phyloP scores from a whole-genome alignment of 2,329 filamentous ascomycete genomes.

The Didymella sp. region DNA sequence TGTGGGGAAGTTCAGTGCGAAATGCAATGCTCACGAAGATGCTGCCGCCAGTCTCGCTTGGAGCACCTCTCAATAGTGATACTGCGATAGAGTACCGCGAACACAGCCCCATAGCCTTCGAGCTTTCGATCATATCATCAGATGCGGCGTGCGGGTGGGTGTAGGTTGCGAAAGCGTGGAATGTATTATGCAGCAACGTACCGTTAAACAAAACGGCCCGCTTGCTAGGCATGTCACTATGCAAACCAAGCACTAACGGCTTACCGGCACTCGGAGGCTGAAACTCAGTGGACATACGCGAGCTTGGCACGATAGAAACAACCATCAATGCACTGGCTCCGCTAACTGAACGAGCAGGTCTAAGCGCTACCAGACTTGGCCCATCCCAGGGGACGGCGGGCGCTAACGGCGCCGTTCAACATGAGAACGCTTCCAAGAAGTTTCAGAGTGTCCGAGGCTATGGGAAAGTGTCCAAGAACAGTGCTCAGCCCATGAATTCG shows the following conservation, averaged over 20 bases:
- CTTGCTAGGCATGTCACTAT: not conserved
- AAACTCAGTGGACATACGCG: not conserved
- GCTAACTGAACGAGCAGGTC: not conserved
- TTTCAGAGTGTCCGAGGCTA: conserved; percentile 6
- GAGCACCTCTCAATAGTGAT: too few relatives aligned
- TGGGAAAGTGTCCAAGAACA: not conserved
- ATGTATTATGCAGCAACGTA: not conserved
- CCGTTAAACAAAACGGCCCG: conserved; percentile 3
- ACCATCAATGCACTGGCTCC: not conserved
- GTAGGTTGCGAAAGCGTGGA: not conserved
- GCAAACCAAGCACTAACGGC: conserved; percentile 1
- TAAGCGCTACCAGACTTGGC: conserved; percentile 4
- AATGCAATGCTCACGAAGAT: not conserved
- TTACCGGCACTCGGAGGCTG: conserved; percentile 6
- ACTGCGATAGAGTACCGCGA: not conserved
- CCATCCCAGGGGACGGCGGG: not conserved
- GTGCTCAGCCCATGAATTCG: not conserved
- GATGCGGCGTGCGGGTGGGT: not conserved
- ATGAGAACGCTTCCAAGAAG: conserved; percentile 1
- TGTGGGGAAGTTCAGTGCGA: not conserved
- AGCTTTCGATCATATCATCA: not conserved
- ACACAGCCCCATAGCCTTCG: not conserved
- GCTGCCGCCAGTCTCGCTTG: too few relatives aligned
- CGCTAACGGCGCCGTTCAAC: not conserved
- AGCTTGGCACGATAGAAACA: conserved; percentile 2